phyloP scores from a whole-genome alignment of 148 eudicot species.

The Silene latifolia region DNA sequence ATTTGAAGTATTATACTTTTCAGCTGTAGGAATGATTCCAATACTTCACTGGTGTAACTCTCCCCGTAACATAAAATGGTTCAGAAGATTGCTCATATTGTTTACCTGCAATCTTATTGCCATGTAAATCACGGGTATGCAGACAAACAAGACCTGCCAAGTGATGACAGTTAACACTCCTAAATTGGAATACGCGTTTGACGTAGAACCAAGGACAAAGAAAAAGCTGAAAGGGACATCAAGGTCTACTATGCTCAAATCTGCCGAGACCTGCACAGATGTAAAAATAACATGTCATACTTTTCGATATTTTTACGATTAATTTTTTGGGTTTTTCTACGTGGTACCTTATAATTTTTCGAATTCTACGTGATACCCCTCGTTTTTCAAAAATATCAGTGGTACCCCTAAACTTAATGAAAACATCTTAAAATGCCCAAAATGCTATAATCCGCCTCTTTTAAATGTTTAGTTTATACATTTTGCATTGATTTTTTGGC shows the following conservation, averaged over 20 bases:
- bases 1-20: neutral
- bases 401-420: no score
- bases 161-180: slow-evolving; percentile 71
- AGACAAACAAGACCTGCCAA: slow-evolving; percentile 90
- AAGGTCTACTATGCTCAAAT: slow-evolving; percentile 85
- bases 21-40: no score
- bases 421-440: no score
- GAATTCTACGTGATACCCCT: no score
- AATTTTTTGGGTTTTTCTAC: no score
- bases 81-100: neutral
- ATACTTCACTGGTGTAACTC: neutral
- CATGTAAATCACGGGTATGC: slow-evolving; percentile 64
- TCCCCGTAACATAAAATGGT: neutral
- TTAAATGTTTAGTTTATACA: no score
- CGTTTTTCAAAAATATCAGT: no score
- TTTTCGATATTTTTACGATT: no score
- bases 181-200: slow-evolving; percentile 55
- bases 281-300: neutral
- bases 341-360: no score
- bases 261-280: slow-evolving; percentile 61
- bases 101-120: slow-evolving; percentile 76
- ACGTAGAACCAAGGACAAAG: slow-evolving; percentile 59
- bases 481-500: no score
- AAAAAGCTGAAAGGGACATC: slow-evolving; percentile 73
- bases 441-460: no score